Conservation (phyloP, 305 asterid species). For the Fraxinus velutina region DNA sequence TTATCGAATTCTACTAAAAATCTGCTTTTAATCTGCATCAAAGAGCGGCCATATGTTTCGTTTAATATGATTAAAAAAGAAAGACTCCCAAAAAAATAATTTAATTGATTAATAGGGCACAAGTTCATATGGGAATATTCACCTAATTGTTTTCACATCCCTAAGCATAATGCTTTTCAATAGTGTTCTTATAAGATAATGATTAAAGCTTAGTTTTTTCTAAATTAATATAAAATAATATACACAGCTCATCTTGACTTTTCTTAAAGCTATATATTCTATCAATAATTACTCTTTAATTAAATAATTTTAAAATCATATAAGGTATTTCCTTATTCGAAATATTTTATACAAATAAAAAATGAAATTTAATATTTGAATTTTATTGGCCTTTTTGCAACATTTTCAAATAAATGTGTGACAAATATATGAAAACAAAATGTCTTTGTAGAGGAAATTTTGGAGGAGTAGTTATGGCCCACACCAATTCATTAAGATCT, state of each 20-base stretch:
- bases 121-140: conserved; percentile 18
- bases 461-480: conserved; percentile 6
- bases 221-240: background rate
- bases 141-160: conserved; percentile 26
- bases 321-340: background rate
- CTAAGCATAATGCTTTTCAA: conserved; percentile 7
- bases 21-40: background rate
- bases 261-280: background rate
- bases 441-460: conserved; percentile 19
- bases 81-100: background rate
- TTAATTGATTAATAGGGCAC: background rate
- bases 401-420: background rate
- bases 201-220: conserved; percentile 25
- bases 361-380: background rate
- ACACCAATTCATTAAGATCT: conserved; percentile 7
- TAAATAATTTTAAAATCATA: background rate
- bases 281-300: background rate
- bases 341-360: background rate
- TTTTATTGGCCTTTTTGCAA: background rate
- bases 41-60: background rate
- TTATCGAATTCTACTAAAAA: background rate
- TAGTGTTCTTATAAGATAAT: background rate
- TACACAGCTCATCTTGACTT: background rate
- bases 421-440: conserved; percentile 25
- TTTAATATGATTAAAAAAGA: background rate